Evolutionary conservation across 441 rosid genomes (phyloP), one percentile per base, ranked within the genome.

Genomic region (Rhodomyrtus psidioides): DNA sequence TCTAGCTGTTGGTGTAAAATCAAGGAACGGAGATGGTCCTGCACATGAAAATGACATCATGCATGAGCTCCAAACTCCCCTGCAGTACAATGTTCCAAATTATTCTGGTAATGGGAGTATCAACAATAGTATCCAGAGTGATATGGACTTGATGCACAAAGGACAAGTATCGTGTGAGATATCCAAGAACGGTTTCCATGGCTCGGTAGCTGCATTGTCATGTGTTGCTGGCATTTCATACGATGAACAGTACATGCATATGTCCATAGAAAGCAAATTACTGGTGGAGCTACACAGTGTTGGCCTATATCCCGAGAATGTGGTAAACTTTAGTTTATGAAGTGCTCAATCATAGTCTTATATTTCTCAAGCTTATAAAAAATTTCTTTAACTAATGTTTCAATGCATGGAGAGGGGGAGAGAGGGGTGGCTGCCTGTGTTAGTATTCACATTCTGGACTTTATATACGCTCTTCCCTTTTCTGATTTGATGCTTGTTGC

Each of bases 281-380:
- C 88, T 95, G 87, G 85, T 96, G 91, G 99, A 98, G 92, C 89
- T 96, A 24, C 98, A 94, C 87, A 93, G 96, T 91, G 93, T 98
- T 87, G 98, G 98, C 84, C 87, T 98, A 82, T 94, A 90, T 88
- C 96, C 98, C 7, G 99, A 98, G 89, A 87, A 91, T 83, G 90
- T 95, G 98, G 99, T 98, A 93, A 75, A 93, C 83, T 87, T 83
- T 79, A 56, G 51, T 84, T 83, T 84, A 53, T 13, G 62, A 60
- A 51, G 46, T 46, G 86, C 83, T 82, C 46, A 58, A 56, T 30
- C 27, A 82, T 82, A 82, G 56, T 85, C 46, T 65, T 34, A 10
- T 9, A 19, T 65, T 34, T 65, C 79, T 65, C 21, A 65, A 34
- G 15, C 85, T 28, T 44, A 30, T 83, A 23, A 53, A 53, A 49